Evolutionary conservation across 2,329 filamentous ascomycete genomes (phyloP).

Genomic region (Didymella lethalis): DNA sequence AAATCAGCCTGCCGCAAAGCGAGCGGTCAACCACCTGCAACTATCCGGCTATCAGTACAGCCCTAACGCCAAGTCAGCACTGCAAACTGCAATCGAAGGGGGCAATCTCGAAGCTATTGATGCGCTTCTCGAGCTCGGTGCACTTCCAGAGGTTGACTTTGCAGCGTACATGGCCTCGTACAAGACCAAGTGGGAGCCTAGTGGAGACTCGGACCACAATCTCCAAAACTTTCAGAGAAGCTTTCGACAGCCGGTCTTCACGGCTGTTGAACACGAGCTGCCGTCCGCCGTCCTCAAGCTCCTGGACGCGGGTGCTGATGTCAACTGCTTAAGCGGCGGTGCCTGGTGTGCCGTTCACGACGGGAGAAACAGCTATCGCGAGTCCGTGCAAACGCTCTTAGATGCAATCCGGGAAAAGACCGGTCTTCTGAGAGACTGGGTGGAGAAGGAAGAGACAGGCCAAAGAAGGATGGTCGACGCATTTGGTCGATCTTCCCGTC

Average conservation of each 20-base stretch:
- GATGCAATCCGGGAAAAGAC: constrained; percentile 67
- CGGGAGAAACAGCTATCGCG: constrained; percentile 39
- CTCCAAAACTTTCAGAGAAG: constrained; percentile 57
- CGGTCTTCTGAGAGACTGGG: constrained; percentile 27
- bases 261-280: constrained; percentile 64
- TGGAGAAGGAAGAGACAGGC: constrained; percentile 14
- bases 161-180: constrained; percentile 69
- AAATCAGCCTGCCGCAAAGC: constrained; percentile 68
- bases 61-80: constrained; percentile 55
- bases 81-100: constrained; percentile 62
- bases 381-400: constrained; percentile 60
- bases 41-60: constrained; percentile 50
- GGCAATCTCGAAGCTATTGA: constrained; percentile 19
- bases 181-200: constrained; percentile 52
- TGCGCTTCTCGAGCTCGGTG: constrained; percentile 68
- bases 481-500: neutral
- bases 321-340: constrained; percentile 64
- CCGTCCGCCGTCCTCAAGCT: constrained; percentile 65
- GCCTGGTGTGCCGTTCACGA: constrained; percentile 46
- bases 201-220: constrained; percentile 57
- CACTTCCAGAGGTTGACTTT: constrained; percentile 66
- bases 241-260: constrained; percentile 71
- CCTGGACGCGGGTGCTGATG: constrained; percentile 69
- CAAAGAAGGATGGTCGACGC: neutral
- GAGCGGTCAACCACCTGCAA: constrained; percentile 71